Conservation (phyloP, 148 eudicot species). For the Talinum fruticosum region DNA sequence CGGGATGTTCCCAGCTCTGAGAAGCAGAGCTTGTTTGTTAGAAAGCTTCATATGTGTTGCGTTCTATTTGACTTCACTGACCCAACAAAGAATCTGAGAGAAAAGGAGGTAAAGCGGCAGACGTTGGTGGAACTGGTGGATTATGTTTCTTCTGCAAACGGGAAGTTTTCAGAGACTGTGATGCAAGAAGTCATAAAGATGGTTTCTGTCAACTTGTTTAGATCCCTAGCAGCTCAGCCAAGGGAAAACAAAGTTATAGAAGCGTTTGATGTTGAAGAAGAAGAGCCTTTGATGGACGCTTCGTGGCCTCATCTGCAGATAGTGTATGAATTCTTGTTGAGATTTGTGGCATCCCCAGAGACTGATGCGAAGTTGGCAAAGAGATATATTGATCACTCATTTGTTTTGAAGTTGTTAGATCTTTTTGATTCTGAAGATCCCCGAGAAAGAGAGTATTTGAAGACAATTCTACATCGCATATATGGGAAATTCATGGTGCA, state of each 20-base stretch:
- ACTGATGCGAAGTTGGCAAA: conserved; percentile 87
- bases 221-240: conserved; percentile 62
- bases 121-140: conserved; percentile 73
- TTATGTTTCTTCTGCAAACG: conserved; percentile 58
- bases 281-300: conserved; percentile 87
- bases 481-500: conserved; percentile 86
- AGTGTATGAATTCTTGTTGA: conserved; percentile 72
- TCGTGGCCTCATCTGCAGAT: conserved; percentile 93
- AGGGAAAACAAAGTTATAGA: conserved; percentile 66
- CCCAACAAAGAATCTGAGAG: conserved; percentile 61
- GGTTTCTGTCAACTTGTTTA: conserved; percentile 59
- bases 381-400: conserved; percentile 73
- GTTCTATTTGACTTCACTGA: conserved; percentile 63
- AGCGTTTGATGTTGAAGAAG: conserved; percentile 73
- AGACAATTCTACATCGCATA: conserved; percentile 64
- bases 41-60: conserved; percentile 57
- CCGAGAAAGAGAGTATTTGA: conserved; percentile 71
- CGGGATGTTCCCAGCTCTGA: conserved; percentile 58
- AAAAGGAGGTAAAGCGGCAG: conserved; percentile 70
- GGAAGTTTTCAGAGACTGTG: conserved; percentile 52
- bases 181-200: conserved; percentile 67
- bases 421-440: conserved; percentile 81
- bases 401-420: conserved; percentile 67
- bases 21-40: conserved; percentile 56
- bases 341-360: conserved; percentile 85